These are phyloP conservation scores for Pseudocercospora eumusae DNA, from an alignment of 2,329 filamentous ascomycete species.

Conservation along the genomic window DNA sequence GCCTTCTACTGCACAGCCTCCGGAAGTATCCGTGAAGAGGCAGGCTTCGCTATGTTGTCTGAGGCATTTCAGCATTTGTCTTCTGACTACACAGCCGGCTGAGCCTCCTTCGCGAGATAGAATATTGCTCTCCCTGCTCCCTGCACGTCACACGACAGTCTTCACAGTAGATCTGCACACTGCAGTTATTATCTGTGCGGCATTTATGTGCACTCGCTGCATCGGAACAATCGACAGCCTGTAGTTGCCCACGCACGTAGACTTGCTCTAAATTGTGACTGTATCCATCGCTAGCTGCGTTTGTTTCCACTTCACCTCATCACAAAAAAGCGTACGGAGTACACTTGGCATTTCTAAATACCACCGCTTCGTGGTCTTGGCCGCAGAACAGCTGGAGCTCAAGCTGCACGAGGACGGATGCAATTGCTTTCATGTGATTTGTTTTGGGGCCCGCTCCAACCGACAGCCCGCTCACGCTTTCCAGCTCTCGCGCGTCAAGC, in stretches of 20 bases:
- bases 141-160: conserved; percentile 13
- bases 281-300: conserved; percentile 12
- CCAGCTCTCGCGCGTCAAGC: background rate
- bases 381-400: conserved; percentile 23
- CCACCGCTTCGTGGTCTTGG: conserved; percentile 17
- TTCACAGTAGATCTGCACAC: conserved; percentile 12
- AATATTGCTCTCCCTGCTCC: conserved; percentile 12
- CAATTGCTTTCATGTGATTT: conserved; percentile 17
- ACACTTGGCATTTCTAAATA: conserved; percentile 16
- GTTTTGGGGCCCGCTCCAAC: background rate
- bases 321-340: conserved; percentile 5
- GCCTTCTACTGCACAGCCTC: too few relatives aligned
- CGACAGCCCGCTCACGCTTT: conserved; percentile 5
- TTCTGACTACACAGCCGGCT: conserved; percentile 14
- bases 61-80: conserved; percentile 19
- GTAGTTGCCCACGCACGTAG: conserved; percentile 11
- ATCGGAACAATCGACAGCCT: conserved; percentile 8
- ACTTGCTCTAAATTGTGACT: background rate
- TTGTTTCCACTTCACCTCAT: conserved; percentile 22
- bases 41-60: background rate
- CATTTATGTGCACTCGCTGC: conserved; percentile 4
- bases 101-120: conserved; percentile 5
- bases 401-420: conserved; percentile 12
- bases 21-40: background rate
- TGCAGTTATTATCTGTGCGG: background rate